Evolutionary conservation across 768 basidiomycete genomes (phyloP).

Genomic region (Phanerochaete carnosa): DNA sequence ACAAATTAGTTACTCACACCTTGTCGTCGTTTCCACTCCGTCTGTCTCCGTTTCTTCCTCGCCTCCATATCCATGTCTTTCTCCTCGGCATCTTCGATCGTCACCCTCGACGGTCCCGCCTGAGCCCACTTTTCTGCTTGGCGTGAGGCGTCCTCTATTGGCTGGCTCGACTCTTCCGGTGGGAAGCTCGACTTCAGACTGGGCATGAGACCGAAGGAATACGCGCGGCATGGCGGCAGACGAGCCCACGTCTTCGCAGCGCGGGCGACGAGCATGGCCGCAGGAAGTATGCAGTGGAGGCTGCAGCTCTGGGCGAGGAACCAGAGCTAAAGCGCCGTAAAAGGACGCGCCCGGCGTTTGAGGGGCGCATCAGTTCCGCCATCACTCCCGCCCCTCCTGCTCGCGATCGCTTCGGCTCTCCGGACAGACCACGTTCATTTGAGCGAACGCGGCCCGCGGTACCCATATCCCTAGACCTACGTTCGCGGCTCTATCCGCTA

Average conservation of each 20-base stretch:
- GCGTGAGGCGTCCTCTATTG: background rate
- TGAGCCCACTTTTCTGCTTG: background rate
- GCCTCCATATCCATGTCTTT: conserved; percentile 5
- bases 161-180: background rate
- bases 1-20: conserved; percentile 39
- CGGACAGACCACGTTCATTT: too few species aligned
- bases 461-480: background rate
- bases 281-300: background rate
- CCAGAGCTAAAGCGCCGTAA: background rate
- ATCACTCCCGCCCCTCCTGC: background rate
- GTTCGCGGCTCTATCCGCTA: too few species aligned
- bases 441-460: background rate
- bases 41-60: conserved; percentile 45
- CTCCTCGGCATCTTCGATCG: background rate
- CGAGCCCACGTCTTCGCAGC: background rate
- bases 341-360: background rate
- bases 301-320: background rate
- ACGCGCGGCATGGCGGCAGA: background rate
- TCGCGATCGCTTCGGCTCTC: background rate
- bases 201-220: background rate
- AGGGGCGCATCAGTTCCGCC: background rate
- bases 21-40: conserved; percentile 77
- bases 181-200: background rate
- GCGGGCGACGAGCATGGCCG: background rate
- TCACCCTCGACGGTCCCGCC: background rate